These are phyloP conservation scores for Paecilomyces sp. DNA, from an alignment of 2,329 filamentous ascomycete genomes.

Conservation along the genomic window DNA sequence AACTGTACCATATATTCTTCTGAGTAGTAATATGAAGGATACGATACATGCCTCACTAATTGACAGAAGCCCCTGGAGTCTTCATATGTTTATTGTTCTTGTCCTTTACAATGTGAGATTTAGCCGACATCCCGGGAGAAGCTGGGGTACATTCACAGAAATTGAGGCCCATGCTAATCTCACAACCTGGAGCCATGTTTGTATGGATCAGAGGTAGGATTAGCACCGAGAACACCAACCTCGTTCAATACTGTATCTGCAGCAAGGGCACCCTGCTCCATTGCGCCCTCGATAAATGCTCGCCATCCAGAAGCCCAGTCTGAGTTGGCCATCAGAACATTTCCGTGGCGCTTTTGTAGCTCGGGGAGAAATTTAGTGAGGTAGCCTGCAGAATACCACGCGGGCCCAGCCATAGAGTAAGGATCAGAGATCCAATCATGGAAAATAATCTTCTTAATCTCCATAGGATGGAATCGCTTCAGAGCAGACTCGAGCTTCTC, in stretches of 20 bases:
- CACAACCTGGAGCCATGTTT: slow-evolving; percentile 10
- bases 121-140: too few species aligned
- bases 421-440: slow-evolving; percentile 22
- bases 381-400: slow-evolving; percentile 11
- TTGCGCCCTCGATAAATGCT: slow-evolving; percentile 20
- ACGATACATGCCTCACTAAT: too few species aligned
- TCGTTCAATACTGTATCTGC: neutral
- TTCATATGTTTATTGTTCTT: too few species aligned
- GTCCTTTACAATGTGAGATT: too few species aligned
- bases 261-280: slow-evolving; percentile 12
- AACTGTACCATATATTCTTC: too few species aligned
- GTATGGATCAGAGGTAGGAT: neutral
- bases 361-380: slow-evolving; percentile 17
- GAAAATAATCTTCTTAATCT: slow-evolving; percentile 7
- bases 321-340: slow-evolving; percentile 16
- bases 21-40: too few species aligned
- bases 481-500: slow-evolving; percentile 3
- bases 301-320: slow-evolving; percentile 23
- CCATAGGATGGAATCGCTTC: slow-evolving; percentile 6
- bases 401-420: slow-evolving; percentile 12
- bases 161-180: too few species aligned
- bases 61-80: too few species aligned
- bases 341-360: slow-evolving; percentile 17
- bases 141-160: too few species aligned
- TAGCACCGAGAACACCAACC: slow-evolving; percentile 2